Evolutionary conservation across 441 rosid genomes (phyloP), one percentile per base, ranked within the genome.

Genomic region (Bocquillonia castaneifolia): DNA sequence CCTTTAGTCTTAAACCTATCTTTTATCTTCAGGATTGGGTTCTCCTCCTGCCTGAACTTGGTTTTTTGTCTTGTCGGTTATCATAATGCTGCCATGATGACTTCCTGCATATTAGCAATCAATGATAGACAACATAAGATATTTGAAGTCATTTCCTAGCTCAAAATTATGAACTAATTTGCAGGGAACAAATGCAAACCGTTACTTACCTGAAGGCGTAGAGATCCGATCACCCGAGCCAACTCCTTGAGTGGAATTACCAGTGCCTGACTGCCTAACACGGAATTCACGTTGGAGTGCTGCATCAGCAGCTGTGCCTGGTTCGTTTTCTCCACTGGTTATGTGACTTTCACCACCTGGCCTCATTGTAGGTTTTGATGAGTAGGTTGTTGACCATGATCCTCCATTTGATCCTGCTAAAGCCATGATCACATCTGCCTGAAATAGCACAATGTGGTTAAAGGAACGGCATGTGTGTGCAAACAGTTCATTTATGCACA

Each of bases 361-460:
- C 77, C 77, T 82, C 3, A 42, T 34, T 13, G 69, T 67, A 5
- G 84, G 76, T 70, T 87, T 89, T 26, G 91, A 83, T 10, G 91
- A 85, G 84, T 78, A 81, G 13, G 77, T 79, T 3, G 98, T 93
- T 28, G 97, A 86, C 98, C 98, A 93, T 17, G 98, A 91, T 68
- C 87, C 93, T 62, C 97, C 96, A 61, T 85, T 91, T 70, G 98
- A 93, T 76, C 98, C 93, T 28, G 98, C 98, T 53, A 93, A 79
- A n/a, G 97, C 87, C 98, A 93, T 89, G 75, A 93, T 93, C 69
- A 86, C 83, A 71, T 91, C 97, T 37, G 96, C 97, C 98, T 93
- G 88, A 74, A 84, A 72, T 64, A 36, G 32, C 10, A 20, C 42
- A 17, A 13, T 12, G 29, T 22, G 29, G 8, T 23, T 23, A 1